A percentile compares a stretch with the other conserved stretches of the same genome.
phyloP scores from a whole-genome alignment of 768 basidiomycete species.

The Macrolepiota fuliginosa region DNA sequence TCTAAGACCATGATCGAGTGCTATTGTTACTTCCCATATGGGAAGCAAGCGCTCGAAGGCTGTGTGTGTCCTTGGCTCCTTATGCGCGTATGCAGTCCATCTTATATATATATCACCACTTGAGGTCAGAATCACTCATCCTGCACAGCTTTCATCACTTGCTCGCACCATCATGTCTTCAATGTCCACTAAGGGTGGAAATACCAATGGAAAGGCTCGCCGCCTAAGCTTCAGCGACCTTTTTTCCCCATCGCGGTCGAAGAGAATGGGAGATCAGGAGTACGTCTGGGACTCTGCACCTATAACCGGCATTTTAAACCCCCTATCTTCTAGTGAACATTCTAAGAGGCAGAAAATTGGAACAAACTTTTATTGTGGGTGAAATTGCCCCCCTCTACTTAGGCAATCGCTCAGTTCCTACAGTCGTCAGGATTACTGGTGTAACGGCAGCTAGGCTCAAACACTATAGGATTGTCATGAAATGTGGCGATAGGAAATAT shows the following conservation, averaged over 20 bases:
- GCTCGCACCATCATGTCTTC: conserved; percentile 3
- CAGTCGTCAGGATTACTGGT: neutral
- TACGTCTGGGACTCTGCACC: neutral
- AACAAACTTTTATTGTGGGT: conserved; percentile 4
- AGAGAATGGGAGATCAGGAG: neutral
- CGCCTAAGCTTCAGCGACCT: neutral
- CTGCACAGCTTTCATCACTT: conserved; percentile 12
- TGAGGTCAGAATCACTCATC: conserved; percentile 2
- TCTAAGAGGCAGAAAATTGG: neutral
- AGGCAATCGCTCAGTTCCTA: neutral
- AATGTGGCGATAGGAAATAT: neutral
- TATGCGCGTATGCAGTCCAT: neutral
- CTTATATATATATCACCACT: conserved; percentile 5
- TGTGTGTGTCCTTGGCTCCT: neutral
- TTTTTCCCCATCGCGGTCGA: neutral
- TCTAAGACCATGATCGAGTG: neutral
- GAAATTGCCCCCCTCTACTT: neutral
- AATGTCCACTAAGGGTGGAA: neutral
- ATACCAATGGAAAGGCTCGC: neutral
- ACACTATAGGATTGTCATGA: neutral
- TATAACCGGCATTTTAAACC: neutral
- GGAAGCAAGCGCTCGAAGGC: conserved; percentile 1
- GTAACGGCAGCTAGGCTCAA: neutral
- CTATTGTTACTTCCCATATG: neutral
- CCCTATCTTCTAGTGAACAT: neutral